Evolutionary conservation across 371 early-diverging fungal genomes (phyloP), one percentile per base, ranked within the genome.

Genomic region (Parasitella parasitica): DNA sequence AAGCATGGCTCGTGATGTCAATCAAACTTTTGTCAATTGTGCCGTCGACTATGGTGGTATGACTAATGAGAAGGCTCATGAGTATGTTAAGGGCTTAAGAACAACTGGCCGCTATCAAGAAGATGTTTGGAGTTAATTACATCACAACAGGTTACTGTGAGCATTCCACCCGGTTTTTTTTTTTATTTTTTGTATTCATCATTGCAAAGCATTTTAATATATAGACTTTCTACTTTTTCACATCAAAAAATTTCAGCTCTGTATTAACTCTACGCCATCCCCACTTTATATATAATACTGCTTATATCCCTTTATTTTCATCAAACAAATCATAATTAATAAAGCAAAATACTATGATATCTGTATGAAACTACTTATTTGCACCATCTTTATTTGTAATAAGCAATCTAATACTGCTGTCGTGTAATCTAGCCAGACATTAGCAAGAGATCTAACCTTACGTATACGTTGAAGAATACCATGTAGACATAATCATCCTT

Each of bases 1-100:
- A 76, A 79, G 84, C 64, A 98, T 98, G 99, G 97, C 97, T 11
- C 85, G 88, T 55, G 98, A 97, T 64, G 97, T 98, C 9, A 80
- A 89, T 58, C 67, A 73, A 16, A 77, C 82, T 3, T 80, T 96
- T 39, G 72, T 86, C 2, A 68, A 84, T 27, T 84, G 94, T 66
- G 94, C 94, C 6, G 70, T 73, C 46, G 67, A 79, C 8, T 76
- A 74, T 51, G 97, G 95, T 13, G 90, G 84, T 6, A 77, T 90
- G 75, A 59, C 75, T 4, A 89, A 89, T 49, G 86, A 85, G 6
- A 72, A 81, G 54, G 95, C 95, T 0, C 78, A 76, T 39, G 81
- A 81, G 34, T 95, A 88, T 82, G 79, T 97, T 37, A 94, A 95
- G 71, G 85, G 90, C 37, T 74, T 97, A 67, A 87, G 91, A 64